Evolutionary conservation across 148 eudicot species (phyloP), one percentile per base, ranked within the genome.

Genomic region (Oxyria digyna): DNA sequence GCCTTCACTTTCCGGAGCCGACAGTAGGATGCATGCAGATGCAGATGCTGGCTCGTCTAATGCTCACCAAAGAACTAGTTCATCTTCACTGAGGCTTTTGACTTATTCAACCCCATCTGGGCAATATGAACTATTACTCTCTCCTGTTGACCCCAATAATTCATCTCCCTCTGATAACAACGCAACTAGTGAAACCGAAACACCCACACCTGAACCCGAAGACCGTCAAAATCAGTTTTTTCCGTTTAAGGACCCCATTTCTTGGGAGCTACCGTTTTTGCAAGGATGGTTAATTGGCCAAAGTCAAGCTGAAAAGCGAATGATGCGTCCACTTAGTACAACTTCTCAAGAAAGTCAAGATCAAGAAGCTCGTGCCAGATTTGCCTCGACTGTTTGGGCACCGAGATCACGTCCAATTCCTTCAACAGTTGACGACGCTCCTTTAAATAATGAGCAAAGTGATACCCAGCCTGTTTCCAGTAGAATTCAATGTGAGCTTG

Each of bases 211-310:
- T 72, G 86, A 77, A 72, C 78, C 85, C 69, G 91, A 87, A 62
- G 96, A 84, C 31, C 81, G 91, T 73, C 82, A 70, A 74, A 87
- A 78, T 67, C 93, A 84, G 37, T 74, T 81, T 64, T 87, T 89
- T 41, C 91, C 96, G 31, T 91, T 91, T 68, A 81, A 83, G 18
- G 96, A 88, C 76, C 86, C 91, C 38, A 76, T 89, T 59, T 83
- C 79, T 69, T 94, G 98, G 97, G 98, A 90, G 42, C 67, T 94
- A 50, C 96, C 99, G 0, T 91, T 94, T 75, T 82, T 90, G 83
- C 99, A 94, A 75, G 99, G 99, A 46, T 94, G 97, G 99, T 77
- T 94, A 77, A 78, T 91, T 38, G 97, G 99, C 69, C 99, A 94
- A 83, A 88, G 91, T 79, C 99, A 90, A 79, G 97, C 90, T 76